Evolutionary conservation across 164 flowering plant genomes (phyloP), one percentile per base, ranked within the genome.

Genomic region (Protea cynaroides): DNA sequence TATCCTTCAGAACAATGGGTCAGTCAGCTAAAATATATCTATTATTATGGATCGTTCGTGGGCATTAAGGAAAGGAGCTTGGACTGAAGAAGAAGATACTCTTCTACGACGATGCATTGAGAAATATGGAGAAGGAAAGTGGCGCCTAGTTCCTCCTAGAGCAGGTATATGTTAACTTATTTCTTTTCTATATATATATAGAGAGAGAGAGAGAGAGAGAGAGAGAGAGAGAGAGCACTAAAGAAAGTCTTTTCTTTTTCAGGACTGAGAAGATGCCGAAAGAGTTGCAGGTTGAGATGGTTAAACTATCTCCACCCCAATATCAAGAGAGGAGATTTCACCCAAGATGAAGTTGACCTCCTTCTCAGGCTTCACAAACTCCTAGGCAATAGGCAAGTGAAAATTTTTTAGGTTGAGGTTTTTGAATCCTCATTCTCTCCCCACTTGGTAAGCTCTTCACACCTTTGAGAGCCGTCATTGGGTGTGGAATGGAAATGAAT

Each of bases 201-300:
- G n/a, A 40, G 46, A 40, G 14, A 40, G 46, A 40, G 46, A 40
- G 46, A 40, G 46, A 8, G 46, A 8, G 10, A 40, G 46, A 12
- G 46, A 8, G 34, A 29, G 34, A 40, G 14, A 8, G 46, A 40
- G 0, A 0, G 46, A 8, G 1, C 8, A 40, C 1, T 40, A 8
- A 40, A 29, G 34, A 29, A 29, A 29, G 34, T 29, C 34, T 40
- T 40, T 40, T 8, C n/a, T n/a, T 12, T 12, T 49, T 18, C 52
- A 49, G 52, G 52, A 3, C 52, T 49, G 52, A 49, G 19, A 18
- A 49, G 52, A 49, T 49, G 52, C 52, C 52, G 52, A 18, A 49
- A 49, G 52, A 49, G 52, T 19, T 49, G 52, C 15, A 49, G 52
- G 52, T 18, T 49, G 52, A 49, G 52, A 49, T 49, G 52, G 52